Conservation (phyloP, 306 rosid genomes). For the Cercis canadensis region DNA sequence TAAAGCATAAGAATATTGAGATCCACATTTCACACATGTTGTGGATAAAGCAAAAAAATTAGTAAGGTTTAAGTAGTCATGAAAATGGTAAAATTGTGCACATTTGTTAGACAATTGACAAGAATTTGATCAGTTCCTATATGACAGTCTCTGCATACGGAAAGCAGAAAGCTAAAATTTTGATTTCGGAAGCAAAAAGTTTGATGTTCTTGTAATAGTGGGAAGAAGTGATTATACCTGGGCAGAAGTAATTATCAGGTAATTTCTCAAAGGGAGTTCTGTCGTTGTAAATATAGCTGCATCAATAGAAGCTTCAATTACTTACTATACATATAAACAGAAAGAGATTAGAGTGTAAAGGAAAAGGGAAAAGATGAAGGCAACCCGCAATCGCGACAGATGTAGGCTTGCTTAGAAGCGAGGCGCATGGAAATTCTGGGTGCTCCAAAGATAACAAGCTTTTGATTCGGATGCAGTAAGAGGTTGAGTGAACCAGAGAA, state of each 20-base stretch:
- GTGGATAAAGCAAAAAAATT: neutral
- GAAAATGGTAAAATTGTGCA: neutral
- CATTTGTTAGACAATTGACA: neutral
- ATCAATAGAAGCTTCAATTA: constrained; percentile 29
- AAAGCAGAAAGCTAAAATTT: constrained; percentile 17
- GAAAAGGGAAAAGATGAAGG: constrained; percentile 14
- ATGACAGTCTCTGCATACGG: neutral
- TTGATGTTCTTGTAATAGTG: neutral
- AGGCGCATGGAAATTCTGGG: constrained; percentile 79
- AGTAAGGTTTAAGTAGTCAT: neutral
- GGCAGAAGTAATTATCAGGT: constrained; percentile 83
- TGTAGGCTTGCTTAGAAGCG: constrained; percentile 67
- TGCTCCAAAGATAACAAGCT: constrained; percentile 45
- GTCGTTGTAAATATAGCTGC: constrained; percentile 87
- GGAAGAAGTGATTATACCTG: constrained; percentile 54
- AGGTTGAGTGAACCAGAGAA: constrained; percentile 56
- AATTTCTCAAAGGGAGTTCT: constrained; percentile 81
- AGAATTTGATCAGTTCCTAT: neutral
- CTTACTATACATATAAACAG: neutral
- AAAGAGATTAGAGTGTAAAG: too few species aligned
- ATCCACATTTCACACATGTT: neutral
- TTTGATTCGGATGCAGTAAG: constrained; percentile 42
- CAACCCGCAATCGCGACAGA: constrained; percentile 98
- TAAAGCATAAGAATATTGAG: neutral
- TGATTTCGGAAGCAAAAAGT: neutral